Evolutionary conservation across 2,329 filamentous ascomycete species (phyloP).

Genomic region (Sclerotiophoma versabilis): DNA sequence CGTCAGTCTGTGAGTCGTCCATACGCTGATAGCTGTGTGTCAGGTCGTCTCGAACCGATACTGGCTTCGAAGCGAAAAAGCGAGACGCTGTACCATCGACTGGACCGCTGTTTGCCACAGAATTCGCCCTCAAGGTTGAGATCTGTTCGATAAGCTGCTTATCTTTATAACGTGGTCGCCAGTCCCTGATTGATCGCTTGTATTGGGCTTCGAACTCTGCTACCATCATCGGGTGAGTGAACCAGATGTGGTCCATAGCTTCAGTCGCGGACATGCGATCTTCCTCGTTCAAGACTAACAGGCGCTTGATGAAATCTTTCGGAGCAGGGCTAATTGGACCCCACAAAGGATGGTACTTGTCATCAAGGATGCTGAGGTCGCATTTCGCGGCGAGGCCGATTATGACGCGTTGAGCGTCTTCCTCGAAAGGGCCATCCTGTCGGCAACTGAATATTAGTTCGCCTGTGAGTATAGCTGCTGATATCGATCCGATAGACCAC

Average conservation of each 20-base stretch:
- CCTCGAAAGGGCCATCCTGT: constrained; percentile 35
- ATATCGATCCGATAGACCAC: constrained; percentile 67
- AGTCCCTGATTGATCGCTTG: constrained; percentile 56
- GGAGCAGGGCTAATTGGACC: constrained; percentile 51
- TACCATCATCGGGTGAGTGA: constrained; percentile 59
- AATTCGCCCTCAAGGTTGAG: neutral
- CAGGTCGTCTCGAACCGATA: neutral
- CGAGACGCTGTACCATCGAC: neutral
- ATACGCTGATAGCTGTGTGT: neutral
- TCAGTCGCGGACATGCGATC: constrained; percentile 61
- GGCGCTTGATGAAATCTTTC: constrained; percentile 61
- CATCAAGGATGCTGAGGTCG: constrained; percentile 56
- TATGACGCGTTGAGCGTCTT: constrained; percentile 38
- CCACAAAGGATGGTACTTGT: constrained; percentile 51
- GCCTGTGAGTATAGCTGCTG: constrained; percentile 60
- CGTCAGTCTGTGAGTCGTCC: neutral
- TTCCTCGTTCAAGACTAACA: constrained; percentile 60
- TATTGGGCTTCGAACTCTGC: constrained; percentile 60
- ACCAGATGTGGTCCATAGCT: constrained; percentile 64
- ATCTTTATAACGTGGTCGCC: constrained; percentile 54
- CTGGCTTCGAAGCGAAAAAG: neutral
- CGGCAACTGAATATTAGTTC: constrained; percentile 55
- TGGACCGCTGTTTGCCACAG: neutral
- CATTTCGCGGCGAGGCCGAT: constrained; percentile 47
- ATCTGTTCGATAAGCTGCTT: constrained; percentile 41